Conservation (phyloP, 495 filamentous ascomycete species). For the Penicillium paxilli region DNA sequence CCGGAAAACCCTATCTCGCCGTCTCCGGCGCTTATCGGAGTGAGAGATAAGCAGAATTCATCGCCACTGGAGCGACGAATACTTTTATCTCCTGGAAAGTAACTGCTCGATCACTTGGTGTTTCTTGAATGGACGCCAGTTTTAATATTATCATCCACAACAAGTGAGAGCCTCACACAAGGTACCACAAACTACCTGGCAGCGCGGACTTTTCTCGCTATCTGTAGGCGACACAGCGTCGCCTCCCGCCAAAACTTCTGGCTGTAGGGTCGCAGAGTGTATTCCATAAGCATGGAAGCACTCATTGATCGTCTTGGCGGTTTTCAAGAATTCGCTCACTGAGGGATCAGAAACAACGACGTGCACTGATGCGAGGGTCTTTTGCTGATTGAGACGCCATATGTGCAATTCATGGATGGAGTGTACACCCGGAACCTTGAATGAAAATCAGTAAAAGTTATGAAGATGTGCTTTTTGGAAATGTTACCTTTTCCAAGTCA, state of each 20-base stretch:
- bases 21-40: constrained; percentile 48
- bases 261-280: constrained; percentile 52
- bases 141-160: constrained; percentile 22
- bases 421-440: constrained; percentile 43
- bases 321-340: constrained; percentile 35
- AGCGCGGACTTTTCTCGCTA: constrained; percentile 19
- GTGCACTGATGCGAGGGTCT: constrained; percentile 50
- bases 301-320: constrained; percentile 43
- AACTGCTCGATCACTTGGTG: background rate
- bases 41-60: constrained; percentile 57
- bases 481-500: constrained; percentile 53
- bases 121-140: background rate
- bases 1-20: constrained; percentile 57
- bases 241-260: constrained; percentile 29
- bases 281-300: constrained; percentile 56
- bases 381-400: constrained; percentile 53
- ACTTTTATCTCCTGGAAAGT: constrained; percentile 3
- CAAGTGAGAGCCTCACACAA: constrained; percentile 35
- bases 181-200: constrained; percentile 34
- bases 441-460: background rate
- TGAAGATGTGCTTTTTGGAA: background rate
- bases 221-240: background rate
- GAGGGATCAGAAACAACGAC: constrained; percentile 41
- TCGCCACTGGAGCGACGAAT: constrained; percentile 51
- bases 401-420: constrained; percentile 54